A percentile compares a stretch with the other conserved stretches of the same genome.
Conservation (phyloP, 208 protist species). For the Trypanosoma grayi region DNA sequence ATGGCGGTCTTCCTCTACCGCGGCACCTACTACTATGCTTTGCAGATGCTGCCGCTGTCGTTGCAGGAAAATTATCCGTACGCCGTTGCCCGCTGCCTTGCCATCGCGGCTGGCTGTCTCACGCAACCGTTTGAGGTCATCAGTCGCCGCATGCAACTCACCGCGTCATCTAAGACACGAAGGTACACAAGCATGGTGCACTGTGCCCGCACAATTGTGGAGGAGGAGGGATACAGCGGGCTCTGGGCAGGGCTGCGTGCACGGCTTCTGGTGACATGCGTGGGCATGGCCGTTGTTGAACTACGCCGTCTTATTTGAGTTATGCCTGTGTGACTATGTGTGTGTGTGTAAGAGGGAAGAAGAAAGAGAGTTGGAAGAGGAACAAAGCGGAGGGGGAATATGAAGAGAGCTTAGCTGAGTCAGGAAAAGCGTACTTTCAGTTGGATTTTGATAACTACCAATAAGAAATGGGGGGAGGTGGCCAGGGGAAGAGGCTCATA, state of each 20-base stretch:
- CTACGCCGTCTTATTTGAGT: constrained; percentile 19
- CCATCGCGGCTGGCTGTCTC: constrained; percentile 52
- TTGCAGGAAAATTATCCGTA: constrained; percentile 52
- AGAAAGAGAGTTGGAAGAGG: background rate
- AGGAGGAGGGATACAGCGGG: constrained; percentile 66
- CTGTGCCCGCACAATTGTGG: constrained; percentile 64
- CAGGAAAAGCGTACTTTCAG: background rate
- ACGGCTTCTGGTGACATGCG: constrained; percentile 27
- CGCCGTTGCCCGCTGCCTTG: constrained; percentile 45
- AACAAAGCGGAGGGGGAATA: background rate
- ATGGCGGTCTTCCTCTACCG: constrained; percentile 67
- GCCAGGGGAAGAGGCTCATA: background rate
- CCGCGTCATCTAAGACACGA: constrained; percentile 40
- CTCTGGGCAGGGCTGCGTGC: constrained; percentile 58
- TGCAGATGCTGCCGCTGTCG: constrained; percentile 23
- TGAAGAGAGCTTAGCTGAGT: background rate
- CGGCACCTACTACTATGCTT: constrained; percentile 45
- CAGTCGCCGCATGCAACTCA: constrained; percentile 68
- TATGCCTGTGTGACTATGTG: no score
- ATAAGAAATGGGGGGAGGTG: background rate
- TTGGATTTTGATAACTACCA: background rate
- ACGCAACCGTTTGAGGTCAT: constrained; percentile 84
- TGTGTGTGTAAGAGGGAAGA: background rate
- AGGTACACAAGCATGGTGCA: constrained; percentile 57
- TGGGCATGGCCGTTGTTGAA: constrained; percentile 27